Evolutionary conservation across 176 grass and related monocot genomes (phyloP).

Genomic region (Melocanna baccifera): DNA sequence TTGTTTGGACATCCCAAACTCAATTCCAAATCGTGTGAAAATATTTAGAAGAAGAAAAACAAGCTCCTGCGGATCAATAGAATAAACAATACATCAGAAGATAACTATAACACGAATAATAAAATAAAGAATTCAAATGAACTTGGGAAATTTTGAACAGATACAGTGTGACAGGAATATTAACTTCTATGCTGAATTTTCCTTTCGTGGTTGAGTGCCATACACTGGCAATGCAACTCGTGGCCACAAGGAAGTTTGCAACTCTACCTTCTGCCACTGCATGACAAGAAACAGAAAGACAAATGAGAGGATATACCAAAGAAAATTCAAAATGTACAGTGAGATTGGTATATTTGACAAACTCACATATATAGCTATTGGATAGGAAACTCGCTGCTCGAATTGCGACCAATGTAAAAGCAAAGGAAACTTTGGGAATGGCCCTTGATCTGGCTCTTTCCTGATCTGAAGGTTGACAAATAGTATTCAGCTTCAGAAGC

Average conservation of each 20-base stretch:
- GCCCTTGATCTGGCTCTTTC: conserved; percentile 20
- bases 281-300: conserved; percentile 24
- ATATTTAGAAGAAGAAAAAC: conserved; percentile 79
- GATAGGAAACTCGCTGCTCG: conserved; percentile 93
- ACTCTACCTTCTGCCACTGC: conserved; percentile 93
- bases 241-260: conserved; percentile 84
- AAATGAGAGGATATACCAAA: conserved; percentile 25
- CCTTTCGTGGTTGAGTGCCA: conserved; percentile 51
- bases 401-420: conserved; percentile 60
- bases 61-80: conserved; percentile 51
- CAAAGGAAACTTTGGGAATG: conserved; percentile 41
- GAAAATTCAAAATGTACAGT: not conserved
- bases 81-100: conserved; percentile 35
- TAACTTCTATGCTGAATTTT: conserved; percentile 57
- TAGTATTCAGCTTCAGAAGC: conserved; percentile 38
- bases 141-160: conserved; percentile 1
- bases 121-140: no score
- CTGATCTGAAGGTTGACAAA: conserved; percentile 28
- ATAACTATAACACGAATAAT: no score
- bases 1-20: conserved; percentile 80
- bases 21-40: conserved; percentile 68
- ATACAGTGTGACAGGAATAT: conserved; percentile 29
- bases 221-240: conserved; percentile 57
- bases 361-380: conserved; percentile 99
- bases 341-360: conserved; percentile 35